A percentile compares a stretch with the other conserved stretches of the same genome.
Conservation (phyloP, 495 filamentous ascomycete genomes). For the Aspergillus homomorphus region DNA sequence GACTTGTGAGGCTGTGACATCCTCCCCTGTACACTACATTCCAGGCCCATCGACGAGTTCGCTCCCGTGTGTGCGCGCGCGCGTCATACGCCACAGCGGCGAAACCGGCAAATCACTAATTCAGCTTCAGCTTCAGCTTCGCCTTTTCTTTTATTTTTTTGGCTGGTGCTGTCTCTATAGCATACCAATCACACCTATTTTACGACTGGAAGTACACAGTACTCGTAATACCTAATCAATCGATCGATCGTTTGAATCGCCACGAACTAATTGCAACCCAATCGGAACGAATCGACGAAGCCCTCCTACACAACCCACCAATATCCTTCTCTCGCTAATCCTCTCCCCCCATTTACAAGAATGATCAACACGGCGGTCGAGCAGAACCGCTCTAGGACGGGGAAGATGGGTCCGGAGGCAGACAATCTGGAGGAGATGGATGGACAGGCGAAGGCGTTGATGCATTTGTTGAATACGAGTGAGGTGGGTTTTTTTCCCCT, state of each 20-base stretch:
- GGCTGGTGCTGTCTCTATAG: not conserved
- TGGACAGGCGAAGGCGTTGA: conserved; percentile 39
- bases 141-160: not conserved
- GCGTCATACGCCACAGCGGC: not conserved
- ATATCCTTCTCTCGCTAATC: too few species aligned
- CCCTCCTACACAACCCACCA: too few species aligned
- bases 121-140: not conserved
- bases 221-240: not conserved
- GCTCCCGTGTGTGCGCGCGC: too few species aligned
- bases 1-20: too few species aligned
- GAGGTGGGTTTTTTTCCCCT: conserved; percentile 37
- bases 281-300: too few species aligned
- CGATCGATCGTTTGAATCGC: too few species aligned
- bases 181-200: too few species aligned
- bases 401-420: not conserved
- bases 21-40: too few species aligned
- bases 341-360: too few species aligned
- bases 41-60: too few species aligned
- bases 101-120: not conserved
- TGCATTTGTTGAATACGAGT: conserved; percentile 48
- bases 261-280: too few species aligned
- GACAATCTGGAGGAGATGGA: conserved; percentile 42
- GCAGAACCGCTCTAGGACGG: not conserved
- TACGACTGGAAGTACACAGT: too few species aligned
- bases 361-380: not conserved